These are phyloP conservation scores for Spinellus fusiger DNA, from an alignment of 192 early-diverging fungal species.

Conservation along the genomic window DNA sequence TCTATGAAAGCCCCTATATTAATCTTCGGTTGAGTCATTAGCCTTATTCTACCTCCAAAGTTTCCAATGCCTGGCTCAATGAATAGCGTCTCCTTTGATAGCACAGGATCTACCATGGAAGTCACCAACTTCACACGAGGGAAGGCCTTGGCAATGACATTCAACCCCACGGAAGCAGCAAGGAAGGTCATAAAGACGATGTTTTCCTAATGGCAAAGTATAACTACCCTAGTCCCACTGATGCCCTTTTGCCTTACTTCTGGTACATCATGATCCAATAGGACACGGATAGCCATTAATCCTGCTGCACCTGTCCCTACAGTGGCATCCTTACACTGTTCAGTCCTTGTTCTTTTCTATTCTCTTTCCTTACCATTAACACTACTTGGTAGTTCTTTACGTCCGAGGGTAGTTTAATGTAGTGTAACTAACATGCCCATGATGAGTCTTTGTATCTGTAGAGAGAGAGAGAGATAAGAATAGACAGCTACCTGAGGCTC, in stretches of 20 bases:
- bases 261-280: slow-evolving; percentile 84
- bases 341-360: background rate
- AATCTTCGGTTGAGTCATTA: background rate
- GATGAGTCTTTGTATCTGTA: background rate
- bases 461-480: background rate
- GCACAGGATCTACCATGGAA: slow-evolving; percentile 69
- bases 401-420: slow-evolving; percentile 70
- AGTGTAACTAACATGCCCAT: slow-evolving; percentile 56
- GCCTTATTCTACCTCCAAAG: slow-evolving; percentile 56
- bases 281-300: slow-evolving; percentile 92
- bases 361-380: slow-evolving; percentile 43
- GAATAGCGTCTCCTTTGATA: slow-evolving; percentile 57
- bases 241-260: slow-evolving; percentile 36
- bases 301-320: slow-evolving; percentile 89
- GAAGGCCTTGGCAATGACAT: slow-evolving; percentile 77
- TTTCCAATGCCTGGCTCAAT: slow-evolving; percentile 84
- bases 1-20: slow-evolving; percentile 24
- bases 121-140: slow-evolving; percentile 75
- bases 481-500: slow-evolving; percentile 58
- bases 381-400: slow-evolving; percentile 59
- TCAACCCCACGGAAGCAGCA: slow-evolving; percentile 70
- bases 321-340: slow-evolving; percentile 62
- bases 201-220: slow-evolving; percentile 37
- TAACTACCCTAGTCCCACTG: background rate
- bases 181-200: slow-evolving; percentile 85